These are phyloP conservation scores for Talaromyces borbonicus DNA, from an alignment of 495 filamentous ascomycete genomes.

Conservation along the genomic window DNA sequence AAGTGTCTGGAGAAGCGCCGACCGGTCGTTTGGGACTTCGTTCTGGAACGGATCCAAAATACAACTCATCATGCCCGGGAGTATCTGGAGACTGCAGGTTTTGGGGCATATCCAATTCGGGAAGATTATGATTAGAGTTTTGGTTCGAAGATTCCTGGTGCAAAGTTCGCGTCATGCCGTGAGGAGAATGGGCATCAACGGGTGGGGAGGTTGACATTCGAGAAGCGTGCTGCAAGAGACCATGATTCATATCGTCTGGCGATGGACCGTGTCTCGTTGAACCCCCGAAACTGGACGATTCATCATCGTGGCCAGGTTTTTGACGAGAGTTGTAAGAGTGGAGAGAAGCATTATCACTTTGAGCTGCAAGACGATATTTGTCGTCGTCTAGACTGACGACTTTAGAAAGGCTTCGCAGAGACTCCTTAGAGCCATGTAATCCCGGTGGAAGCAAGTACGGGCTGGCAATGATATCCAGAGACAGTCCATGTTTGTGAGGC, in stretches of 20 bases:
- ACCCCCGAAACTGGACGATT: conserved; percentile 54
- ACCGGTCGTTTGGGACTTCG: neutral
- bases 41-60: conserved; percentile 2
- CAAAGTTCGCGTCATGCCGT: neutral
- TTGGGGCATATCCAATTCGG: neutral
- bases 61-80: neutral
- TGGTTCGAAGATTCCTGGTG: neutral
- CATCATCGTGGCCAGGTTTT: conserved; percentile 42
- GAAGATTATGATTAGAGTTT: neutral
- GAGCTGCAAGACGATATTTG: conserved; percentile 66
- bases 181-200: conserved; percentile 9
- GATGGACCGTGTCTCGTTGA: conserved; percentile 31
- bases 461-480: conserved; percentile 61
- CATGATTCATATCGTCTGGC: conserved; percentile 48
- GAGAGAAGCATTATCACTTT: conserved; percentile 49
- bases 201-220: conserved; percentile 54
- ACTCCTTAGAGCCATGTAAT: conserved; percentile 69
- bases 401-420: conserved; percentile 72
- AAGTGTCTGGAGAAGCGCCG: neutral
- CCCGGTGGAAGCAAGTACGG: conserved; percentile 87
- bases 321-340: conserved; percentile 41
- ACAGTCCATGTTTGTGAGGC: conserved; percentile 55
- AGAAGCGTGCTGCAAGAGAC: conserved; percentile 52
- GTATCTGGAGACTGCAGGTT: neutral
- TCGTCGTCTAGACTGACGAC: conserved; percentile 62